Evolutionary conservation across 164 flowering plant species (phyloP), one percentile per base, ranked within the genome.

Genomic region (Dillenia suffruticosa): DNA sequence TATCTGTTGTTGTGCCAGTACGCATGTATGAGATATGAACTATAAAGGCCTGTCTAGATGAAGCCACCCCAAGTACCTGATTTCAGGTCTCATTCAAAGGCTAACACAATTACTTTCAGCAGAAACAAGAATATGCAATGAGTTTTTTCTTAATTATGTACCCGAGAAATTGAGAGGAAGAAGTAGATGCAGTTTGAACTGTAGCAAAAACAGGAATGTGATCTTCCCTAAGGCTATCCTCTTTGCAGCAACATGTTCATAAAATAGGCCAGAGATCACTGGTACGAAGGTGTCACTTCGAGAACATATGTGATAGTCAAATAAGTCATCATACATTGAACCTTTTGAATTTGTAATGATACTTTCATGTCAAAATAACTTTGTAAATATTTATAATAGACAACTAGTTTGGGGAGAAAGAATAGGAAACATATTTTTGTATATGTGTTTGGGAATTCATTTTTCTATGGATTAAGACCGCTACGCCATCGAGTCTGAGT

Each of bases 231-330:
- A 70, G 54, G 85, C 85, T 22, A 88, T 90, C 70, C 98, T 81
- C 60, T 77, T 83, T 13, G 96, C 97, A 9, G 82, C 97, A n/a
- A 90, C 94, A 73, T 83, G 84, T 11, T 87, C 84, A 49, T 93
- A 84, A 59, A 90, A 87, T 56, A 95, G 74, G 45, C 97, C 96
- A 1, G 97, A 87, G 46, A 92, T 88, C 61, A 94, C 94, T 15
- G 97, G 99, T 17, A 95, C 91, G 59, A 84, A 95, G 6, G 87
- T 87, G 58, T 95, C 97, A 62, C 99, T 92, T 72, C 75, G 77
- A 14, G 97, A 77, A 70, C 96, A 83, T 12, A 92, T 70, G 76
- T 88, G 74, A 83, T 82, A 89, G 77, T 95, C 96, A 3, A 95
- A 76, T 13, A 76, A 86, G 70, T 83, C 83, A 65, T 88, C 91